phyloP scores from a whole-genome alignment of 2,329 filamentous ascomycete genomes.

The Gremmenia infestans region DNA sequence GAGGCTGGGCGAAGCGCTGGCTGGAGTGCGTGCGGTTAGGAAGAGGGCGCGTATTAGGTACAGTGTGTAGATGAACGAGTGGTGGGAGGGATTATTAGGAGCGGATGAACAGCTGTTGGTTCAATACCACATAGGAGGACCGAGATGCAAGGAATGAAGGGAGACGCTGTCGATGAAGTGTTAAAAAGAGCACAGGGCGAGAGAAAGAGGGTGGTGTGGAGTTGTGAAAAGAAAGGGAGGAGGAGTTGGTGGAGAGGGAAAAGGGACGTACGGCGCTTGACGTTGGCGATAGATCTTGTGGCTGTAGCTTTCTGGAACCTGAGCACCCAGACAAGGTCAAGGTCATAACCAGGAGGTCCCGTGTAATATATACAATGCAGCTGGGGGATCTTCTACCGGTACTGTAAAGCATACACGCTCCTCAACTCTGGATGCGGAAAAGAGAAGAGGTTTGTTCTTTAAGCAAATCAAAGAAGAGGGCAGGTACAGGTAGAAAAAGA shows the following conservation, averaged over 20 bases:
- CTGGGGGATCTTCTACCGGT: slow-evolving; percentile 3
- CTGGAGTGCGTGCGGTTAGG: neutral
- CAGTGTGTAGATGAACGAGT: slow-evolving; percentile 2
- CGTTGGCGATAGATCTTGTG: slow-evolving; percentile 18
- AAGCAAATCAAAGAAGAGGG: neutral
- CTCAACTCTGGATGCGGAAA: neutral
- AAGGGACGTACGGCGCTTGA: slow-evolving; percentile 23
- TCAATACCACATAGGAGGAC: slow-evolving; percentile 8
- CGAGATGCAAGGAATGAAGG: slow-evolving; percentile 6
- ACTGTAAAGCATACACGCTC: neutral
- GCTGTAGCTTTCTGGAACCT: slow-evolving; percentile 16
- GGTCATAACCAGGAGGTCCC: slow-evolving; percentile 8
- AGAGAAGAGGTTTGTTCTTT: neutral
- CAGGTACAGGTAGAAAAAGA: neutral
- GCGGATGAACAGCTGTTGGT: slow-evolving; percentile 11
- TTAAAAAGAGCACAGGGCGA: slow-evolving; percentile 1
- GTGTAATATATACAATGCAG: slow-evolving; percentile 8
- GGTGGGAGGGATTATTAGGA: neutral
- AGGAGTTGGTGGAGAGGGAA: neutral
- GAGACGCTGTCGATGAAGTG: slow-evolving; percentile 1
- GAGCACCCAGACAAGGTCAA: slow-evolving; percentile 12
- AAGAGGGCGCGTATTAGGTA: slow-evolving; percentile 7
- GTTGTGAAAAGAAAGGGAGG: slow-evolving; percentile 7
- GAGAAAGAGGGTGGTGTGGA: slow-evolving; percentile 1
- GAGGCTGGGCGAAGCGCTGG: slow-evolving; percentile 3